Base-by-base conservation (phyloP, 371 early-diverging fungal species). In the Actinomortierella ambigua region DNA sequence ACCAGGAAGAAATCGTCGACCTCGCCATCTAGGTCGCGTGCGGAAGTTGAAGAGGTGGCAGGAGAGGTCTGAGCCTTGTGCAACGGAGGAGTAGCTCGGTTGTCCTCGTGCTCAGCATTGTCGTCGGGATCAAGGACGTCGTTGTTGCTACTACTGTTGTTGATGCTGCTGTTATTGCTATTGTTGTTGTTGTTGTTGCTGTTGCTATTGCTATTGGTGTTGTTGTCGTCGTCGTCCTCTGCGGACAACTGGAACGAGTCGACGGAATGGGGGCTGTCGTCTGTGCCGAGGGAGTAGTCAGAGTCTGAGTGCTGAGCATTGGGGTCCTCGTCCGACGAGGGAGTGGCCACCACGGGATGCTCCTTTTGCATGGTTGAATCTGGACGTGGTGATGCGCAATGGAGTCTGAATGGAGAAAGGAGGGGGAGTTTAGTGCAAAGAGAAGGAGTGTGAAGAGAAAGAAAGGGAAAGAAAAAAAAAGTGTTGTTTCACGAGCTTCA, bases 1-100 rank as follows among this genome's bases (percentile, higher is more conserved):
- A 71, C 73, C 17, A 65, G 39, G 44, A 55, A 56, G 49, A 66
- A 71, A 42, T 49, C 63, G 50, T 71, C 73, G 6, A 49, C 59
- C 2, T 58, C 59, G 20, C 51, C 51, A 50, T 27, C 17, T 18
- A 23, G 42, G 5, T 27, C 26, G 48, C 48, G 18, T 26, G 48
- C 27, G 4, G 34, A 34, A 4, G 11, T 34, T 6, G 34, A 34
- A 34, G 34, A 34, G 11, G 34, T 34, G 34, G 34, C 34, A 34
- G 34, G 34, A 34, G 34, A 34, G 7, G 34, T 34, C 11, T 34
- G 34, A 34, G 34, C 34, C 34, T 34, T 34, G 34, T 34, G 34
- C 34, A 34, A 34, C 34, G 4, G 34, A 34, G 34, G 34, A 34
- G 11, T 34, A 34, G 52, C 50, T 1, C 44, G 60, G 14, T 68